Evolutionary conservation across 2,329 filamentous ascomycete species (phyloP), one percentile per base, ranked within the genome.

Genomic region (Xylaria sp.): DNA sequence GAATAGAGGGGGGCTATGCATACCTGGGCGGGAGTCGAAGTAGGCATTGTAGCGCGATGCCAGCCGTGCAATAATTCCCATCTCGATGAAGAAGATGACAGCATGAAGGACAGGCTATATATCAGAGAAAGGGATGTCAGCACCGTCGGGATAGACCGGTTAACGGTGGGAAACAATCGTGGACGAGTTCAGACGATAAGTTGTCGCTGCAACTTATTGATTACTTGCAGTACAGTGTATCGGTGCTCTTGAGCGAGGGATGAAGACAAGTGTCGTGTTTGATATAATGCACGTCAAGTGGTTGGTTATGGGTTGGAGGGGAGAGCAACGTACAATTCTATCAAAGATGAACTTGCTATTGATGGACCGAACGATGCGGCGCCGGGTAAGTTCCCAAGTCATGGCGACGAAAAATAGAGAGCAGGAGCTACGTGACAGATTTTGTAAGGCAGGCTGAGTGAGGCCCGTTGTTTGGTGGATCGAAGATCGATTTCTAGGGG

Each of bases 41-140:
- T 97, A 97, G 74, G 90, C 88, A 83, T 97, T 98, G 86, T 97
- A 99, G 79, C 94, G 93, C 76, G 93, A 88, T 55, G 91, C 90
- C 65, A 99, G 84, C 73, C 96, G 88, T 74, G 91, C 92, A 71
- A 95, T 88, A 80, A 97, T 90, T 67, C 90, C 90, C 90, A 98
- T 93, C 83, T 99, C 92, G 82, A 97, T 87, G 54, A 98, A 81
- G 80, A 97, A 92, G 72, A 98, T 88, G 77, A 97, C 85, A 69
- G 90, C 86, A 84, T 98, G 94, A 67, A 98, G 85, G 65, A 98
- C 85, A 77, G 96, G 95, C 96, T 98, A 81, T 73, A 74, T 58
- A 18, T 46, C 7, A 50, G 51, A 56, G 51, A 63, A 51, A 54
- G 20, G 25, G 7, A 12, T 39, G 61, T 72, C 52, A 68, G 65